Conservation (phyloP, 164 flowering plant genomes). For the Umbilicus rupestris region DNA sequence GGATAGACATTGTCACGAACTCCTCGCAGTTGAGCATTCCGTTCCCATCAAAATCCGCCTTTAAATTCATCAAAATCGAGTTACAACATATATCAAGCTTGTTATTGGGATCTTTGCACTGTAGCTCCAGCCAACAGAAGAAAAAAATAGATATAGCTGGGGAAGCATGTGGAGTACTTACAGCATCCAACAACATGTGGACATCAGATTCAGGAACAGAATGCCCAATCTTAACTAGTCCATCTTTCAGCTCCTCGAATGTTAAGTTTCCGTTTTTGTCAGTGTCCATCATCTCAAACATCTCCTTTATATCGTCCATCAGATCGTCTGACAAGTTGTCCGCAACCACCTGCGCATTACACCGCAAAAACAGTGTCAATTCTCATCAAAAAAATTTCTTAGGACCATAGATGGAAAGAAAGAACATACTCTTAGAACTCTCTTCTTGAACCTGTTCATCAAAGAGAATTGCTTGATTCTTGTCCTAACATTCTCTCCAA, state of each 20-base stretch:
- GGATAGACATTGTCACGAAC: constrained; percentile 58
- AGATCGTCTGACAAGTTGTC: constrained; percentile 61
- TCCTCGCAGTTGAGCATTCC: constrained; percentile 66
- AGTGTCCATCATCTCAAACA: constrained; percentile 71
- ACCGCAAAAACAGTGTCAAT: not conserved
- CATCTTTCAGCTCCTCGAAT: constrained; percentile 63
- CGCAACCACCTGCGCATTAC: constrained; percentile 53
- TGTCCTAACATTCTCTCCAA: constrained; percentile 58
- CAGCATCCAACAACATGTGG: constrained; percentile 63
- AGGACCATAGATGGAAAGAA: too few relatives aligned
- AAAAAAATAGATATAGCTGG: too few relatives aligned
- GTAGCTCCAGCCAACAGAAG: too few relatives aligned
- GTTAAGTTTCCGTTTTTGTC: constrained; percentile 65
- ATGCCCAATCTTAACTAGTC: constrained; percentile 47
- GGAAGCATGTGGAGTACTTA: too few relatives aligned
- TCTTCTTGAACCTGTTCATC: constrained; percentile 86
- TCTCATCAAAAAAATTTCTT: not conserved
- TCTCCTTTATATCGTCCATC: constrained; percentile 38
- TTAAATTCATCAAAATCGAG: not conserved
- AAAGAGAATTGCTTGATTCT: constrained; percentile 69
- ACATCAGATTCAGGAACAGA: constrained; percentile 54
- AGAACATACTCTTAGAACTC: constrained; percentile 62
- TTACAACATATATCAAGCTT: too few relatives aligned
- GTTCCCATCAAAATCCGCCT: constrained; percentile 69
- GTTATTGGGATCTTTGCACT: too few relatives aligned